Percentiles rank a stretch among this genome's conserved stretches.
These are phyloP conservation scores for Leptodontidium sp. DNA, from an alignment of 2,329 filamentous ascomycete genomes.

Conservation along the genomic window DNA sequence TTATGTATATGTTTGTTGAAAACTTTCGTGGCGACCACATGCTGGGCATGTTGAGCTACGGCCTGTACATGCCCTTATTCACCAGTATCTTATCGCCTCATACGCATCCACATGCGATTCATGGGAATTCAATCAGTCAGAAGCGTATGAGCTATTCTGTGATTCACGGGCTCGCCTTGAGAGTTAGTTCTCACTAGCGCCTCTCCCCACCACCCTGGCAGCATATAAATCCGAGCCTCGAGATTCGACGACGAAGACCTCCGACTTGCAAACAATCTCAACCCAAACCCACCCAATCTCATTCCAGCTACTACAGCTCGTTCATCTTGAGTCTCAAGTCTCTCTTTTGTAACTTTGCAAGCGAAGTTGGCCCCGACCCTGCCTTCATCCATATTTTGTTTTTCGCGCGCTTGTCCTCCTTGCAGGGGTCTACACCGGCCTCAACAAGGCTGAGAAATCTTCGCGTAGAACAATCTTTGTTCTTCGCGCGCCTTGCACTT, in stretches of 20 bases:
- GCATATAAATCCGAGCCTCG: not conserved
- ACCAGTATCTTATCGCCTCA: not conserved
- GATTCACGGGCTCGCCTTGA: not conserved
- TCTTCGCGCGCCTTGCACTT: not conserved
- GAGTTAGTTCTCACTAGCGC: constrained; percentile 1
- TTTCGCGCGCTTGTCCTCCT: not conserved
- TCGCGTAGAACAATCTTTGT: not conserved
- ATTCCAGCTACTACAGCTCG: too few relatives aligned
- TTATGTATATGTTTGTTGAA: too few relatives aligned
- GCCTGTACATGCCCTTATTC: too few relatives aligned
- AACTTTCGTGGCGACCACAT: too few relatives aligned
- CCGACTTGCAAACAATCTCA: not conserved
- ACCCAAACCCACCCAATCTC: not conserved
- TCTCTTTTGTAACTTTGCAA: too few relatives aligned
- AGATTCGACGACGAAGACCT: not conserved
- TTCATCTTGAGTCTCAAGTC: not conserved
- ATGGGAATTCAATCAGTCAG: not conserved
- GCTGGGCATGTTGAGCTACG: too few relatives aligned
- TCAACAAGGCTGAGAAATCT: not conserved
- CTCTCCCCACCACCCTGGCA: constrained; percentile 3
- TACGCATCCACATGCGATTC: not conserved
- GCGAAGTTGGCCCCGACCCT: not conserved
- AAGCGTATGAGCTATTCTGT: not conserved
- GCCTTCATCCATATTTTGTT: not conserved
- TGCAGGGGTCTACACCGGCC: too few relatives aligned